Percentiles rank a stretch among this genome's conserved stretches.
phyloP scores from a whole-genome alignment of 441 rosid genomes.

The Bruguiera hainesii region DNA sequence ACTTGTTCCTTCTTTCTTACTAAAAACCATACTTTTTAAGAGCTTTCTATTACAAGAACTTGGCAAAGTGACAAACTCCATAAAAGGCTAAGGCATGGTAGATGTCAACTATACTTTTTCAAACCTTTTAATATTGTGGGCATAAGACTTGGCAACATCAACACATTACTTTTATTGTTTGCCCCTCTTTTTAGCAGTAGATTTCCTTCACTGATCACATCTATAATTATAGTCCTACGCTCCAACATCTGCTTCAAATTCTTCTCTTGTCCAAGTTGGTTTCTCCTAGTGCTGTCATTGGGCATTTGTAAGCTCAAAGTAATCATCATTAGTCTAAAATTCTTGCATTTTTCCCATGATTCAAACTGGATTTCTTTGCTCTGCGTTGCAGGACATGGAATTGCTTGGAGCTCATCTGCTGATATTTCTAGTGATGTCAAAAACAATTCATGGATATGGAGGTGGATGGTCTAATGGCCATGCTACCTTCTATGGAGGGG shows the following conservation, averaged over 20 bases:
- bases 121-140: background rate
- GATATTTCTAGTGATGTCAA: conserved; percentile 33
- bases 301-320: conserved; percentile 12
- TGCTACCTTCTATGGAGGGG: conserved; percentile 67
- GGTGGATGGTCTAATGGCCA: conserved; percentile 55
- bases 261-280: conserved; percentile 10
- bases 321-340: conserved; percentile 13
- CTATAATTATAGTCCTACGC: conserved; percentile 24
- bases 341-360: background rate
- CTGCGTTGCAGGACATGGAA: conserved; percentile 34
- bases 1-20: background rate
- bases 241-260: conserved; percentile 8
- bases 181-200: background rate
- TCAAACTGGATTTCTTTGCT: conserved; percentile 1
- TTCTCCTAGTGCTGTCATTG: conserved; percentile 1
- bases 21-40: background rate
- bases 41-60: background rate
- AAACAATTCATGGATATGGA: conserved; percentile 29
- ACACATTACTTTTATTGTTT: background rate
- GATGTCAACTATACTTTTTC: conserved; percentile 3
- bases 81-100: conserved; percentile 3
- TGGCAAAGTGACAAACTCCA: conserved; percentile 12
- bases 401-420: conserved; percentile 27
- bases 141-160: background rate
- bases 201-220: conserved; percentile 4